Conservation (phyloP, 495 filamentous ascomycete species). For the Penicillium longicatenatum region DNA sequence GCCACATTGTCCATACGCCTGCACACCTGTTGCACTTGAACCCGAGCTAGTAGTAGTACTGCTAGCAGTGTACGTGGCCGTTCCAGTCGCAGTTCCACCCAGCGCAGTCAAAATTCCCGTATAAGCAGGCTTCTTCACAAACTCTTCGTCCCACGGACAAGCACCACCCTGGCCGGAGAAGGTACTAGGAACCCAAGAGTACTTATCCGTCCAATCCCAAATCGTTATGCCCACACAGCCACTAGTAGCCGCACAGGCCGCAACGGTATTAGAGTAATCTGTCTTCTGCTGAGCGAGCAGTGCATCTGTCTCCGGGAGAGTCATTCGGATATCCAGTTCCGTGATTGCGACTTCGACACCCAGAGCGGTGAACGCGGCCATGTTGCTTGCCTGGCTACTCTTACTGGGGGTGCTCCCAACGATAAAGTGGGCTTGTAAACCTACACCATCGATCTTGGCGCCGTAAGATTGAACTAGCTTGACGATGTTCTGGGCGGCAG, state of each 20-base stretch:
- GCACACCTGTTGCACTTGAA: constrained; percentile 28
- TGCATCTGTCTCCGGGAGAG: constrained; percentile 44
- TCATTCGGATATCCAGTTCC: constrained; percentile 63
- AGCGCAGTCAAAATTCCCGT: constrained; percentile 38
- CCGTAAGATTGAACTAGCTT: constrained; percentile 53
- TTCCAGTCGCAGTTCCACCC: constrained; percentile 27
- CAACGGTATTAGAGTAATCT: constrained; percentile 58
- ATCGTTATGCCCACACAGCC: constrained; percentile 70
- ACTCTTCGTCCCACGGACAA: constrained; percentile 55
- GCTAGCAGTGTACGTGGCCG: constrained; percentile 20
- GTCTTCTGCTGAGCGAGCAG: constrained; percentile 57
- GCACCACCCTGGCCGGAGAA: constrained; percentile 57
- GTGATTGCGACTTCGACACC: constrained; percentile 64
- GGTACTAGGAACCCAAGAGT: constrained; percentile 59
- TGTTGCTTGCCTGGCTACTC: constrained; percentile 48
- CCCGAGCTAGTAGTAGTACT: constrained; percentile 18
- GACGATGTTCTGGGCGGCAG: constrained; percentile 51
- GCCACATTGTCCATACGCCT: constrained; percentile 56
- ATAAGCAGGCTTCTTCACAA: constrained; percentile 60
- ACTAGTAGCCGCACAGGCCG: constrained; percentile 58
- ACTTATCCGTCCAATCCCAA: constrained; percentile 64
- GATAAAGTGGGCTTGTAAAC: constrained; percentile 63
- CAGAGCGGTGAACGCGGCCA: constrained; percentile 49
- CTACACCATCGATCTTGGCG: constrained; percentile 64
- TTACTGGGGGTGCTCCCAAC: constrained; percentile 53